Evolutionary conservation across 495 filamentous ascomycete genomes (phyloP).

Genomic region (Trichoderma orchidacearum): DNA sequence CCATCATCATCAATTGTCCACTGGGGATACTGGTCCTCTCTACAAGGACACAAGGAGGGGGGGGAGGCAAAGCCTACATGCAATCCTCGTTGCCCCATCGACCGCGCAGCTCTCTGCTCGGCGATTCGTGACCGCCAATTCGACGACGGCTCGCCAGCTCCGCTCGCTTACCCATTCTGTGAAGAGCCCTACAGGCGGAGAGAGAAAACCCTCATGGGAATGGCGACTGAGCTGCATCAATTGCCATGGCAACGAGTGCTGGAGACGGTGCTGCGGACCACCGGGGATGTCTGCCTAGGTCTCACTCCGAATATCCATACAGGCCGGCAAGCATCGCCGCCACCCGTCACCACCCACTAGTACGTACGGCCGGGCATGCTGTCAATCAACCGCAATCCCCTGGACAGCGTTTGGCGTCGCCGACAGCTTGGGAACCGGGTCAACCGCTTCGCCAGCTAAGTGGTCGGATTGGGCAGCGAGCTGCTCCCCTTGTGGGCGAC

Average conservation of each 20-base stretch:
- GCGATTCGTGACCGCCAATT: neutral
- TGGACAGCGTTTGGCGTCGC: neutral
- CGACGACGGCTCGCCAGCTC: neutral
- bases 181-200: neutral
- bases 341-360: too few relatives aligned
- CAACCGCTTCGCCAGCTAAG: neutral
- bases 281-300: too few relatives aligned
- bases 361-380: too few relatives aligned
- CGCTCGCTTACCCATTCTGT: neutral
- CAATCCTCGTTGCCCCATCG: conserved; percentile 1
- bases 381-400: too few relatives aligned
- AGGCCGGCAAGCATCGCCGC: too few relatives aligned
- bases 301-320: neutral
- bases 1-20: too few relatives aligned
- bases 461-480: neutral
- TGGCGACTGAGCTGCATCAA: neutral
- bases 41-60: too few relatives aligned
- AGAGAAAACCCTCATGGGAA: neutral
- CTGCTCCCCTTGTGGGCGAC: neutral
- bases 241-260: neutral
- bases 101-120: neutral
- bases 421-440: neutral
- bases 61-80: too few relatives aligned
- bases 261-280: neutral
- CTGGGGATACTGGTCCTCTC: too few relatives aligned